phyloP scores from a whole-genome alignment of 177 flowering plant genomes.

The Vitis hybrid region DNA sequence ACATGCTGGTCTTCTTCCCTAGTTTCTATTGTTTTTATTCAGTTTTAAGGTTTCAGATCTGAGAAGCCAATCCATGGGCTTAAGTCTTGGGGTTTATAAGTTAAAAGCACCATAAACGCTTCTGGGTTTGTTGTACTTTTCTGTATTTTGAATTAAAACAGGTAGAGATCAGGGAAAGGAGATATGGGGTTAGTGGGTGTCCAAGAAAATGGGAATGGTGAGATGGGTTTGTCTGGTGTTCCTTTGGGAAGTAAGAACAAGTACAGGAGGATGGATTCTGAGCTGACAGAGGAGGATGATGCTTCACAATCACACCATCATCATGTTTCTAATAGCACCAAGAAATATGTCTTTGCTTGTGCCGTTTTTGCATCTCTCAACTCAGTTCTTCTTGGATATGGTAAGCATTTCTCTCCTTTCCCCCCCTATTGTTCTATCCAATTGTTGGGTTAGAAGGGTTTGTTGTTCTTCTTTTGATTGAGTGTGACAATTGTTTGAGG shows the following conservation, averaged over 20 bases:
- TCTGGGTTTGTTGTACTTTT: conserved; percentile 13
- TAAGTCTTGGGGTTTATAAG: conserved; percentile 4
- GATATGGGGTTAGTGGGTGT: conserved; percentile 40
- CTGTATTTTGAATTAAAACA: background rate
- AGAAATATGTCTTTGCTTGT: conserved; percentile 72
- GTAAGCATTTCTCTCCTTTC: conserved; percentile 27
- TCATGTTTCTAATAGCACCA: conserved; percentile 30
- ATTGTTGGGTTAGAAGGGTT: background rate
- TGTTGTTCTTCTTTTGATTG: background rate
- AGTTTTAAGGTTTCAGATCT: conserved; percentile 4
- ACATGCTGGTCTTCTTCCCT: conserved; percentile 1
- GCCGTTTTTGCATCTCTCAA: conserved; percentile 90
- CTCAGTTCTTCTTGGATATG: conserved; percentile 88
- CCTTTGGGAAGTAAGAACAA: conserved; percentile 50
- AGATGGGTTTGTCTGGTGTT: conserved; percentile 34
- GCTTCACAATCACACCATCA: conserved; percentile 30
- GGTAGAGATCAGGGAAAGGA: background rate
- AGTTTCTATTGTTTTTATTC: background rate
- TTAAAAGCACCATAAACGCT: conserved; percentile 1
- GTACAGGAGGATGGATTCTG: conserved; percentile 76
- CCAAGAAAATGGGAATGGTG: conserved; percentile 54
- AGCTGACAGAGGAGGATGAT: conserved; percentile 32
- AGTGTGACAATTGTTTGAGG: background rate
- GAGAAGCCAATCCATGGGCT: conserved; percentile 3
- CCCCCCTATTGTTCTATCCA: background rate